Evolutionary conservation across 2,329 filamentous ascomycete genomes (phyloP), one percentile per base, ranked within the genome.

Genomic region (Trichophyton equinum): DNA sequence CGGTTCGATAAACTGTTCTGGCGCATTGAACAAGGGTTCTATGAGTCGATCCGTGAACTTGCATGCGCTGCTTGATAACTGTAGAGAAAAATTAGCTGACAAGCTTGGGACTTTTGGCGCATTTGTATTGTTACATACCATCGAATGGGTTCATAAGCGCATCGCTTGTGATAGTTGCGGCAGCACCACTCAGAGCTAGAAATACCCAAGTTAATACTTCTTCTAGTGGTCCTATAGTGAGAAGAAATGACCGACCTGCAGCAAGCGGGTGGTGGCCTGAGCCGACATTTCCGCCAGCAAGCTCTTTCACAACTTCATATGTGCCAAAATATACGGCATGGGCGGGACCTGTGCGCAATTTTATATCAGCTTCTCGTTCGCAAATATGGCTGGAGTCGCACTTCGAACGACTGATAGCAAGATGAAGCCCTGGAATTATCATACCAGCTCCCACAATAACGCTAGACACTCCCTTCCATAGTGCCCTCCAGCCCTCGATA

Each of bases 21-120:
- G 92, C 92, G 79, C 94, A 99, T 72, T 96, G 87, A 61, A 81
- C 73, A 76, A 97, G 86, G 22, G 88, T 91, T 68, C 86, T 87
- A 77, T 97, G 96, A 66, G 85, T 85, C n/a, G 92, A 97, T 70
- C 94, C 88, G 73, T 96, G 89, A 62, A 99, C 88, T 75, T 99
- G 94, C 94, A 99, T 99, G 69, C 94, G 89, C 75, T 99, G 94
- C 78, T 99, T 99, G 79, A 99, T 96, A 64, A 99, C 94, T 96
- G 47, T 62, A 36, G 62, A 65, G 36, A 63, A 62, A 18, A 3
- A 25, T 55, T 38, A 62, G 58, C 33, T 38, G 8, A 40, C 47
- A 62, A 33, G 27, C 1, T 9, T 25, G 53, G 3, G 1, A 13
- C 27, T 25, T n/a, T 42, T 9, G 15, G 22, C n/a, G 18, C 2